Evolutionary conservation across 257 asterid species (phyloP), one percentile per base, ranked within the genome.

Genomic region (Coffea canephora): DNA sequence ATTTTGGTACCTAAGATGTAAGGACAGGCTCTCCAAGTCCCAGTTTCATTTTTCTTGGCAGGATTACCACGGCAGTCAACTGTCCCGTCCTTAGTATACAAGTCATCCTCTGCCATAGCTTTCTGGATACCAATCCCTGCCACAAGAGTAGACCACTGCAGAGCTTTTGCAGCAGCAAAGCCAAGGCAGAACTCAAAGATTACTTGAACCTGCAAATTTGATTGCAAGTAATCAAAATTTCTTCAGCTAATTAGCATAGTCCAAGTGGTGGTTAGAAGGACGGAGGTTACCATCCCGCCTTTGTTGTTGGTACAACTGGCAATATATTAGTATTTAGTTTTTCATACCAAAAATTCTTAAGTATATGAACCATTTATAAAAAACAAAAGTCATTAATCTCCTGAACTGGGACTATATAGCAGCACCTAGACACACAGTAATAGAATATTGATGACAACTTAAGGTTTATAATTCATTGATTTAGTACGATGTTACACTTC

Each of bases 11-110:
- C 97, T 80, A 92, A 72, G 78, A 92, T 92, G 65, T 65, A 92
- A 76, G 95, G 97, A 80, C 97, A 90, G 31, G 97, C 95, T 80
- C 71, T 91, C 97, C 97, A 93, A 74, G 93, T 88, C 52, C 98
- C 98, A 0, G 97, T 91, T 81, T 85, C 81, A 6, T 80, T 88
- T 91, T 84, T 89, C 79, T 90, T 87, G 6, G 97, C 96, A 50
- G 94, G 98, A 48, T 88, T 85, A 12, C 85, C 84, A 21, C 76
- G 87, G 87, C 79, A 87, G 83, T 93, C 97, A 39, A 90, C 81
- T 9, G 97, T 93, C 48, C 98, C 96, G 62, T 91, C 97, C 84
- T 86, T 93, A 1, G 96, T 91, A 57, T 85, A 89, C 85, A 74
- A 27, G 84, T 91, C 94, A 74, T 86, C 93, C n/a, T 83, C 85